Base-by-base conservation (phyloP, 2,329 filamentous ascomycete species). In the Botrytis galanthina region DNA sequence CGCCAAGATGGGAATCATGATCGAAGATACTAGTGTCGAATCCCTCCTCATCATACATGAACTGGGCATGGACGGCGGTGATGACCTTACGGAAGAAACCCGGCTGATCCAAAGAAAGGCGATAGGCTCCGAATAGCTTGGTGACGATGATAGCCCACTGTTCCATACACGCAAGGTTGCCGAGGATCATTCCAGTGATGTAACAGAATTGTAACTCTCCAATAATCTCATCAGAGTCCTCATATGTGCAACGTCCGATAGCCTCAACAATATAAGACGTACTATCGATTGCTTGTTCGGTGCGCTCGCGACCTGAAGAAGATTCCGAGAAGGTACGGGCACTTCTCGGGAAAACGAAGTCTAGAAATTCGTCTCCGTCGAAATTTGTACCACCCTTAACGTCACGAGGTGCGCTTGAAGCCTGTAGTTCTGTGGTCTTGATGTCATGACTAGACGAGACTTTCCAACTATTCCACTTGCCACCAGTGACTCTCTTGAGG, bases 161-260 rank as follows among this genome's bases (percentile, higher is more conserved):
- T 75, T 89, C 87, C 61, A 90, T 82, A 76, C 89, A 91, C 14
- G 87, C 83, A 60, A 87, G 82, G 78, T 90, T 91, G 59, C 86
- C 86, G 1, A 91, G 84, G 72, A 88, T 84, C 79, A 87, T 85
- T 54, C 88, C 89, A 0, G 86, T 86, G 7, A 91, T 77, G 77
- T 87, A 91, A 60, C 85, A 85, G 78, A 91, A 87, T 76, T 91
- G 89, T 2, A 91, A 80, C 78, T 91, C 89, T 64, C 88, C 89
- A 8, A 88, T 79, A 39, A 91, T 80, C 71, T 88, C 85, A 2
- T 82, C 81, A 0, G 77, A 74, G 62, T 81, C 79, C n/a, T 80
- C 76, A 46, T 83, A 82, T 0, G 73, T 77, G 70, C 44, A 79
- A 32, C 67, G 75, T n/a, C 78, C 75, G 26, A 89, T 81, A 7